phyloP scores from a whole-genome alignment of 257 asterid genomes.

The Jaltomata sinuosa region DNA sequence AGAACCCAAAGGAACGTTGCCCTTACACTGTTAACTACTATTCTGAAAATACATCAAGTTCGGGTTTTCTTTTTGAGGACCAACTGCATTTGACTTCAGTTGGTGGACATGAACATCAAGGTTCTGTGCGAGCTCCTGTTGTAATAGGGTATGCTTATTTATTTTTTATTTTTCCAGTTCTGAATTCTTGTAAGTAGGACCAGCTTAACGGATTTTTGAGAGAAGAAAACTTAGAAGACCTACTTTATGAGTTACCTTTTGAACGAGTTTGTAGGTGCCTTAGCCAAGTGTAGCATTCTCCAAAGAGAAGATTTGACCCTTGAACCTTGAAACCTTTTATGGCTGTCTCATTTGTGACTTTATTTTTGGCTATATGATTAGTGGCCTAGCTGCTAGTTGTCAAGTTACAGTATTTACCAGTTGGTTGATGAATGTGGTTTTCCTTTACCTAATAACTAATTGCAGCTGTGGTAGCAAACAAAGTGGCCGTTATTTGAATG shows the following conservation, averaged over 20 bases:
- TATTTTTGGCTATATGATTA: neutral
- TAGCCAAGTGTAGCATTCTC: neutral
- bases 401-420: neutral
- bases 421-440: neutral
- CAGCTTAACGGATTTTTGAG: neutral
- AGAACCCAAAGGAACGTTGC: conserved; percentile 47
- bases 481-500: conserved; percentile 61
- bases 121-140: conserved; percentile 37
- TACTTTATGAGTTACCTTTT: neutral
- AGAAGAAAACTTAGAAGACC: neutral
- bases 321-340: neutral
- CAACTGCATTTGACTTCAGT: conserved; percentile 38
- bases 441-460: neutral
- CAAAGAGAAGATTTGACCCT: neutral
- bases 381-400: neutral
- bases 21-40: conserved; percentile 49
- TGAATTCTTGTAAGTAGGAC: neutral
- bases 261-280: neutral
- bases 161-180: neutral
- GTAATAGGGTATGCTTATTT: conserved; percentile 43
- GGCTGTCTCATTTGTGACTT: neutral
- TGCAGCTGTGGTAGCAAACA: conserved; percentile 83
- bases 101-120: conserved; percentile 32
- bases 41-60: conserved; percentile 57
- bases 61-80: conserved; percentile 76